Evolutionary conservation across 192 early-diverging fungal species (phyloP).

Genomic region (Phycomyces nitens): DNA sequence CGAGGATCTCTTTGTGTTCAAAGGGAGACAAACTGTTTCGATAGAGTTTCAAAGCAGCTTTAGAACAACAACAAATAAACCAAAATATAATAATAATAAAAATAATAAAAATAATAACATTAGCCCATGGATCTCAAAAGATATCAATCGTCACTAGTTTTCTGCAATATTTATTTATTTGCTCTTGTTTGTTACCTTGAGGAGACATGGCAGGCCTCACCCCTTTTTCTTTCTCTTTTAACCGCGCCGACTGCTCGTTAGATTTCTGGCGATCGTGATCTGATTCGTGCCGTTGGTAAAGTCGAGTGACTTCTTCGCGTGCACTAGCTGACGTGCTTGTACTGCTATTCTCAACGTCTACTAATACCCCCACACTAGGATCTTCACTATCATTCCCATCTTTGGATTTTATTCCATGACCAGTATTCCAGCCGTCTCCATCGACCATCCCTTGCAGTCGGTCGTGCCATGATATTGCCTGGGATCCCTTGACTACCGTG

Average conservation of each 20-base stretch:
- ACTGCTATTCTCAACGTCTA: not conserved
- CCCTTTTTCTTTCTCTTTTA: not conserved
- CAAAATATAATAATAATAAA: not conserved
- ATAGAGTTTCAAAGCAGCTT: constrained; percentile 19
- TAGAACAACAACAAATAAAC: constrained; percentile 3
- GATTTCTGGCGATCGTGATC: not conserved
- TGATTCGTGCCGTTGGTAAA: not conserved
- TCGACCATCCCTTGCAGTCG: constrained; percentile 11
- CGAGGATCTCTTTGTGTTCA: constrained; percentile 37
- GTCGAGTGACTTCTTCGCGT: not conserved
- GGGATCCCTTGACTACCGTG: not conserved
- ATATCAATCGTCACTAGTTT: too few species aligned
- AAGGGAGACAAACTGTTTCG: constrained; percentile 3
- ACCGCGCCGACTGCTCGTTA: not conserved
- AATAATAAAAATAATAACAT: not conserved
- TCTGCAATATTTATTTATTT: not conserved
- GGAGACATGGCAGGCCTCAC: constrained; percentile 10
- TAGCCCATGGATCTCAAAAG: too few species aligned
- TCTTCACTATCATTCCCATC: too few species aligned
- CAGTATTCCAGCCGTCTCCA: constrained; percentile 2
- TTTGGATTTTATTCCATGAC: too few species aligned
- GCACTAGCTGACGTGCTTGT: not conserved
- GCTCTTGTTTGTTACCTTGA: not conserved
- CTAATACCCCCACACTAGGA: not conserved
- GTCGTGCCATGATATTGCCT: not conserved